Base-by-base conservation (phyloP, 1,139 yeast species). In the Lodderomyces metapsilosis region DNA sequence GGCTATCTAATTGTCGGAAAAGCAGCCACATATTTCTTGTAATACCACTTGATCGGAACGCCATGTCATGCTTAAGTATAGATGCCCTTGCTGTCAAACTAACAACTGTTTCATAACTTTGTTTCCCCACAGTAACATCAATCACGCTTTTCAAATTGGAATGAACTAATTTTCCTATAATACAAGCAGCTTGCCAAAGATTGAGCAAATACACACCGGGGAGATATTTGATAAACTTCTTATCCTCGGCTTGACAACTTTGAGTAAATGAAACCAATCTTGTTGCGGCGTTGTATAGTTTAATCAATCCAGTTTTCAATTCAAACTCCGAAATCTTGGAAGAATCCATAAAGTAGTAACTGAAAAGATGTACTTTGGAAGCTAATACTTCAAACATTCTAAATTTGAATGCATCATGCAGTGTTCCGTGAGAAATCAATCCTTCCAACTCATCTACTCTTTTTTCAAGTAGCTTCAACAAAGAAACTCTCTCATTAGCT, bases 1-100 rank as follows among this genome's bases (percentile, higher is more conserved):
- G 70, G 41, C 74, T 76, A 45, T 78, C 74, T 43, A 83, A 62
- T 1, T 78, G 70, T 42, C 81, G 77, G 61, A 86, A 86, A 46
- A 89, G 72, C 49, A 85, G 88, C 98, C 98, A 92, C 73, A 88
- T 83, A 54, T 89, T 89, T 52, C 87, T 79, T 92, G 92, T 88
- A 45, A 92, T 88, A 15, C 96, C 97, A 42, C 95, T 84, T 0
- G 95, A 87, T 49, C 98, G 76, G 61, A 86, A 88, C 1, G 97
- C 89, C 74, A 92, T 83, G 58, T 92, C 98, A 60, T 91, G 94
- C 54, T 88, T 88, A 52, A 88, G 69, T 34, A 91, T 84, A 0
- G 96, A 88, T 0, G 96, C 95, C 46, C 80, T 79, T 40, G 82
- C 78, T 1, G 92, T 82, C 37, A 87, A 65, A 18, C 77, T 74